A percentile compares a stretch with the other conserved stretches of the same genome.
Conservation (phyloP, 1,284 basidiomycete species). For the Limonomyces culmigenus region DNA sequence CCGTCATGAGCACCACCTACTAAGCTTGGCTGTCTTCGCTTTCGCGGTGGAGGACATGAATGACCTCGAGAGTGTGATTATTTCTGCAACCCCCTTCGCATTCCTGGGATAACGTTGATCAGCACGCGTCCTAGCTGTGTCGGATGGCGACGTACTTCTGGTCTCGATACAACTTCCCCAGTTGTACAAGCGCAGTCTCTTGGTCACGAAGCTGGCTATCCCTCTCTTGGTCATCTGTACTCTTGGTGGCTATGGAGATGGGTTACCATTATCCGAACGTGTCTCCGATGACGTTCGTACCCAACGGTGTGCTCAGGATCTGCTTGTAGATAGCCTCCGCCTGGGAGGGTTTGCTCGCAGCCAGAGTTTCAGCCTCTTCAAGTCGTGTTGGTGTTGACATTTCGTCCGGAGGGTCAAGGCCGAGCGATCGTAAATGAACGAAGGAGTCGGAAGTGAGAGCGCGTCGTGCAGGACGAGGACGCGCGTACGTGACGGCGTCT, state of each 20-base stretch:
- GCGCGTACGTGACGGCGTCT: too few relatives aligned
- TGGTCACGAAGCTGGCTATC: conserved; percentile 63
- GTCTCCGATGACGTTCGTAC: not conserved
- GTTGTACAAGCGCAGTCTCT: conserved; percentile 73
- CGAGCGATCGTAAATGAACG: too few relatives aligned
- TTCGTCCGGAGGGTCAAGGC: too few relatives aligned
- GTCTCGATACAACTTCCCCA: conserved; percentile 82
- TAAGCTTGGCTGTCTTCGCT: conserved; percentile 95
- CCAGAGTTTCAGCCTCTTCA: conserved; percentile 28
- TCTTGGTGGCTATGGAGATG: not conserved
- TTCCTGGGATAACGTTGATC: conserved; percentile 32
- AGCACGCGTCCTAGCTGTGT: not conserved
- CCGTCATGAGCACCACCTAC: conserved; percentile 26
- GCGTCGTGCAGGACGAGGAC: too few relatives aligned
- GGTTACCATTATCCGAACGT: not conserved
- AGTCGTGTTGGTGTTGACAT: conserved; percentile 14
- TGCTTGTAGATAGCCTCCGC: conserved; percentile 58
- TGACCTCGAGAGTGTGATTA: conserved; percentile 73
- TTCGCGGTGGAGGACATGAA: conserved; percentile 95
- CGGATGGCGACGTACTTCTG: conserved; percentile 48
- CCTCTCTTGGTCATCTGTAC: conserved; percentile 14
- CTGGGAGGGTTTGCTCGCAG: conserved; percentile 24
- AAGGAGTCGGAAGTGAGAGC: too few relatives aligned
- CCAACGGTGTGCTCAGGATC: conserved; percentile 29
- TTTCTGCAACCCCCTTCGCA: conserved; percentile 70